Percentiles rank a stretch among this genome's conserved stretches.
phyloP scores from a whole-genome alignment of 805 yeast genomes.

The Saccharomycopsis synnaedendra region DNA sequence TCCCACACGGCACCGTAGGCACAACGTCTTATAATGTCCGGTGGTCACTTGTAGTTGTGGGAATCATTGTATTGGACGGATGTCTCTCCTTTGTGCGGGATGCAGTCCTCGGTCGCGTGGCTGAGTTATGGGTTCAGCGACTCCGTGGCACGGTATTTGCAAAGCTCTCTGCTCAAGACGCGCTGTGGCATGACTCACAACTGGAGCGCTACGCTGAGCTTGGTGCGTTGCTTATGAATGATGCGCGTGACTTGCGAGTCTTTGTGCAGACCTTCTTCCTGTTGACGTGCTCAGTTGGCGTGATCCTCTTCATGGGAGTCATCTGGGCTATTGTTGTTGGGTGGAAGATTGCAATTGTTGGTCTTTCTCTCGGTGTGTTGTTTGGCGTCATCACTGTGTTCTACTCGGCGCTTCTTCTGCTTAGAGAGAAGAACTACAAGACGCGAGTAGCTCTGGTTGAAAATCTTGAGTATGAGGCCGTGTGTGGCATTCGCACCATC shows the following conservation, averaged over 20 bases:
- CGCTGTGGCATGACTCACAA: conserved; percentile 38
- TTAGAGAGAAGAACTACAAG: conserved; percentile 51
- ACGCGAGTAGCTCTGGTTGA: conserved; percentile 43
- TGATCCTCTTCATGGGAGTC: conserved; percentile 48
- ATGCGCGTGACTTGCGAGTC: conserved; percentile 63
- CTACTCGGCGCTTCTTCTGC: conserved; percentile 41
- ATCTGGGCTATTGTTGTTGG: conserved; percentile 72
- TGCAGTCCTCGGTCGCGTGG: conserved; percentile 38
- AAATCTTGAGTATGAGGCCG: conserved; percentile 36
- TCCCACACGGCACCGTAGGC: conserved; percentile 32
- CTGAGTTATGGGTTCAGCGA: conserved; percentile 57
- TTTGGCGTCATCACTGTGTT: conserved; percentile 38
- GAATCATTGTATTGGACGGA: conserved; percentile 57
- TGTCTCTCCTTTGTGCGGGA: conserved; percentile 38
- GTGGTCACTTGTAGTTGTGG: conserved; percentile 63
- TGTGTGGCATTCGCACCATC: conserved; percentile 53
- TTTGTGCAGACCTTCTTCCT: conserved; percentile 54
- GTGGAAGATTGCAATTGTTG: conserved; percentile 82
- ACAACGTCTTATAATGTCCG: conserved; percentile 27
- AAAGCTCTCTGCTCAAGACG: conserved; percentile 38
- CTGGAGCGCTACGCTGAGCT: conserved; percentile 37
- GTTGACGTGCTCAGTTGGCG: conserved; percentile 38
- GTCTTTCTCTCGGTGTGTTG: conserved; percentile 63
- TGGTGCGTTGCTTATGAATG: conserved; percentile 65
- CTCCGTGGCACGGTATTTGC: conserved; percentile 40